A percentile compares a stretch with the other conserved stretches of the same genome.
These are phyloP conservation scores for Zygoascus bituminiphila DNA, from an alignment of 805 yeast genomes.

Conservation along the genomic window DNA sequence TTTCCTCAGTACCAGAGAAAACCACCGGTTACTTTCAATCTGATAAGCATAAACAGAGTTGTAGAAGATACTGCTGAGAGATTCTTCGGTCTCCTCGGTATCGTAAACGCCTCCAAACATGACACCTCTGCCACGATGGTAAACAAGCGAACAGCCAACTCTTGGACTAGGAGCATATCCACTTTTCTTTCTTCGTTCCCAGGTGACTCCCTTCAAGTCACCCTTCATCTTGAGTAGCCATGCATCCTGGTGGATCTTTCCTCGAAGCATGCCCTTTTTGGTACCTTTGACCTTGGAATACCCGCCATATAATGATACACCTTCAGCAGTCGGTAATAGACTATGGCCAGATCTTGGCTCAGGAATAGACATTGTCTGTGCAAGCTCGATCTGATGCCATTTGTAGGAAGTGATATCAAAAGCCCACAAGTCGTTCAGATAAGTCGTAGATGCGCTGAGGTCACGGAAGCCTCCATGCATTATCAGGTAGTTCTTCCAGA, in stretches of 20 bases:
- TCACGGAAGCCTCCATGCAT: conserved; percentile 92
- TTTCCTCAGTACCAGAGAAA: conserved; percentile 51
- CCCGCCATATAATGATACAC: conserved; percentile 87
- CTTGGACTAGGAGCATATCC: conserved; percentile 88
- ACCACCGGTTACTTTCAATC: conserved; percentile 84
- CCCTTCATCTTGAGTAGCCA: conserved; percentile 85
- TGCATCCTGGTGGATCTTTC: conserved; percentile 76
- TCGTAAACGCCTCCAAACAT: conserved; percentile 95
- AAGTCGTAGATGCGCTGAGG: conserved; percentile 73
- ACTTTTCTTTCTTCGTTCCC: conserved; percentile 86
- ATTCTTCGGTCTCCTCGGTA: conserved; percentile 90
- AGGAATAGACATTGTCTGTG: conserved; percentile 70
- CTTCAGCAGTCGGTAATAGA: conserved; percentile 65
- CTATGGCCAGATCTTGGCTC: conserved; percentile 95
- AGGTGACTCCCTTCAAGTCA: conserved; percentile 66
- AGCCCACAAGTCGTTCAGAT: conserved; percentile 81
- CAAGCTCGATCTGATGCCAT: conserved; percentile 86
- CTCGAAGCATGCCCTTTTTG: conserved; percentile 73
- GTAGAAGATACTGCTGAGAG: conserved; percentile 74
- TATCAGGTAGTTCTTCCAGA: conserved; percentile 84
- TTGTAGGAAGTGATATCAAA: conserved; percentile 84
- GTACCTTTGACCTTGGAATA: conserved; percentile 85
- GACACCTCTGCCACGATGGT: conserved; percentile 86
- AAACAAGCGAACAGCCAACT: conserved; percentile 87
- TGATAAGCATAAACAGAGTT: conserved; percentile 77